Conservation (phyloP, 2,329 filamentous ascomycete genomes). For the Emergomyces pasteurianus region DNA sequence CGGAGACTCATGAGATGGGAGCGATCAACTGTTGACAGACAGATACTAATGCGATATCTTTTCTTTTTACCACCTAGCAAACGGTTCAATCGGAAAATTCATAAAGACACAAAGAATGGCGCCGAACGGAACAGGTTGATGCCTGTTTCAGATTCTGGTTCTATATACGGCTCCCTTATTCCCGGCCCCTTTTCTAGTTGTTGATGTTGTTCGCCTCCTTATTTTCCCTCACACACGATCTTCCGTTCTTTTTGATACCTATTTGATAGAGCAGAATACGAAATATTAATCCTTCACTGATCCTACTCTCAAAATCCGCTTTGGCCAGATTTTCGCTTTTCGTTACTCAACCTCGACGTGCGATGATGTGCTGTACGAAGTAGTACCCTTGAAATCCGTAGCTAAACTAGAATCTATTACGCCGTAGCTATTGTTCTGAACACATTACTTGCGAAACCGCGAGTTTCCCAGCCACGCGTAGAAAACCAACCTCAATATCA, state of each 20-base stretch:
- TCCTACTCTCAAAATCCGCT: not conserved
- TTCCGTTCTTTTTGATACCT: not conserved
- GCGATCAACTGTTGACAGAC: not conserved
- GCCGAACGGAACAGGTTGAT: not conserved
- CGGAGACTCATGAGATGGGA: not conserved
- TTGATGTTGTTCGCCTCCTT: no score
- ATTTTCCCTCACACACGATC: not conserved
- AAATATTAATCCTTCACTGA: not conserved
- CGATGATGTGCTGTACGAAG: not conserved
- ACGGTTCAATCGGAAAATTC: conserved; percentile 33
- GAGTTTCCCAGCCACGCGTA: no score
- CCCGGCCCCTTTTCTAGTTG: no score
- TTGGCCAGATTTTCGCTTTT: not conserved
- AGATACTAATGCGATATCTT: not conserved
- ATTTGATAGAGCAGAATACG: conserved; percentile 3
- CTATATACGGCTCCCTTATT: not conserved
- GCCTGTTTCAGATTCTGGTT: not conserved
- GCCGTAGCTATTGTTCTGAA: no score
- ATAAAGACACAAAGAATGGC: conserved; percentile 14
- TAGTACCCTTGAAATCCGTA: no score
- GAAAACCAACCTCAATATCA: no score
- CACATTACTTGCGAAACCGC: no score
- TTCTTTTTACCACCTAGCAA: conserved; percentile 20
- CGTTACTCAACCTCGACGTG: not conserved
- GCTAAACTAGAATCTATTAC: no score